Percentiles rank a stretch among this genome's conserved stretches.
Evolutionary conservation across 768 basidiomycete species (phyloP).

Genomic region (Hypholoma fasciculare): DNA sequence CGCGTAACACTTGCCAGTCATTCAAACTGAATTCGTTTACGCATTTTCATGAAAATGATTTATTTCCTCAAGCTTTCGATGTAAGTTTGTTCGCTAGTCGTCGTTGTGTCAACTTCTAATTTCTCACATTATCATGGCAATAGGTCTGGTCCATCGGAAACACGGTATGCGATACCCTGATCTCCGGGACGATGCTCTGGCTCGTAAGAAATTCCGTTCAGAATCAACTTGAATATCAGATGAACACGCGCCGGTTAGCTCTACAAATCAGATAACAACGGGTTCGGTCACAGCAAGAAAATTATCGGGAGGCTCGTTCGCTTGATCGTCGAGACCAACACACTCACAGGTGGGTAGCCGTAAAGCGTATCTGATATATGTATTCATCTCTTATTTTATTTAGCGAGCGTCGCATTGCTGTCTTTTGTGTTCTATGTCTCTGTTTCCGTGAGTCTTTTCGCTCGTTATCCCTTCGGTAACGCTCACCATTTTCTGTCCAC

Average conservation of each 20-base stretch:
- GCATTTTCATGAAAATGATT: constrained; percentile 3
- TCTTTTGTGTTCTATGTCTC: constrained; percentile 10
- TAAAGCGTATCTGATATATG: no score
- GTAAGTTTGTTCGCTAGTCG: not conserved
- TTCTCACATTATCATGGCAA: not conserved
- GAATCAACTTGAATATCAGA: not conserved
- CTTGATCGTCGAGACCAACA: constrained; percentile 8
- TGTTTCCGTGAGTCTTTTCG: constrained; percentile 1
- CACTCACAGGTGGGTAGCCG: constrained; percentile 1
- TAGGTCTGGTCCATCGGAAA: constrained; percentile 10
- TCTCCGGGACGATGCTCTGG: constrained; percentile 10
- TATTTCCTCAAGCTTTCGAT: constrained; percentile 5
- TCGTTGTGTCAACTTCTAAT: no score
- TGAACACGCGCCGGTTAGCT: not conserved
- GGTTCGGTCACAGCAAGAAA: not conserved
- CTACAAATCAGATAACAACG: not conserved
- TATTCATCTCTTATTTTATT: not conserved
- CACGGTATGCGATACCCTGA: constrained; percentile 9
- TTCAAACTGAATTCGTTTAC: constrained; percentile 6
- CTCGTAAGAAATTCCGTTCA: not conserved
- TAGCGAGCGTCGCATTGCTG: constrained; percentile 8
- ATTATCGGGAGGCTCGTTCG: constrained; percentile 12
- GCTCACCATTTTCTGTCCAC: not conserved
- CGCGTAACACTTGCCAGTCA: not conserved
- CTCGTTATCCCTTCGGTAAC: not conserved